Percentiles rank a stretch among this genome's conserved stretches.
Conservation (phyloP, 306 rosid genomes). For the Pterocarpus santalinus region DNA sequence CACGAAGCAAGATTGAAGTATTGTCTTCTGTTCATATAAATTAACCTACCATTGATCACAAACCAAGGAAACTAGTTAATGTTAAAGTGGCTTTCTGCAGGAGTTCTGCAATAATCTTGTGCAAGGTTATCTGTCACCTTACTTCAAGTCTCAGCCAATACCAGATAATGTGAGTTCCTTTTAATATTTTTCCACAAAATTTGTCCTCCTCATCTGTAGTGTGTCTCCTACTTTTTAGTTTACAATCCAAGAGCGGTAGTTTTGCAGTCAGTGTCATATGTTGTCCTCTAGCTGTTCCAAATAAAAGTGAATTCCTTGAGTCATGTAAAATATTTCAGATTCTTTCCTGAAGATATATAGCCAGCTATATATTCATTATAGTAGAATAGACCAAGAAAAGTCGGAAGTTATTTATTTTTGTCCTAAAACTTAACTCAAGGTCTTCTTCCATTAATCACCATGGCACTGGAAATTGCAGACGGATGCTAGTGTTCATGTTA, state of each 20-base stretch:
- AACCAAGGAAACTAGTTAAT: slow-evolving; percentile 37
- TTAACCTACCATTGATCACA: slow-evolving; percentile 20
- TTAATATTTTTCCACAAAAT: slow-evolving; percentile 1
- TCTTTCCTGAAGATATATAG: background rate
- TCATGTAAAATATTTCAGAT: slow-evolving; percentile 25
- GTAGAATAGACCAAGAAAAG: slow-evolving; percentile 10
- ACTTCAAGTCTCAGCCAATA: slow-evolving; percentile 87
- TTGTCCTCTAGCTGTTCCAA: slow-evolving; percentile 9
- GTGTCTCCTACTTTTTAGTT: background rate
- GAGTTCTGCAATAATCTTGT: slow-evolving; percentile 74
- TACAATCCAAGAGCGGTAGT: slow-evolving; percentile 24
- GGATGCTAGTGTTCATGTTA: slow-evolving; percentile 63
- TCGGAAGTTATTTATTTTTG: slow-evolving; percentile 21
- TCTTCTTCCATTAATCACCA: slow-evolving; percentile 17
- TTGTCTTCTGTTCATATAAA: slow-evolving; percentile 31
- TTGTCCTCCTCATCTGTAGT: slow-evolving; percentile 1
- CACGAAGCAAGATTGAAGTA: slow-evolving; percentile 80
- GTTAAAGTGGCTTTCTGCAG: slow-evolving; percentile 59
- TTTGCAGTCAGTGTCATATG: slow-evolving; percentile 1
- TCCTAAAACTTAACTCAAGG: background rate
- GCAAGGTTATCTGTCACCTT: slow-evolving; percentile 71
- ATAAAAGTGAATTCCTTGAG: slow-evolving; percentile 8
- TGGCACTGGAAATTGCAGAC: slow-evolving; percentile 62
- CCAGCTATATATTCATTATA: background rate
- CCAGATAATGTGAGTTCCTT: slow-evolving; percentile 78